Evolutionary conservation across 257 asterid genomes (phyloP), one percentile per base, ranked within the genome.

Genomic region (Scutellaria baicalensis): DNA sequence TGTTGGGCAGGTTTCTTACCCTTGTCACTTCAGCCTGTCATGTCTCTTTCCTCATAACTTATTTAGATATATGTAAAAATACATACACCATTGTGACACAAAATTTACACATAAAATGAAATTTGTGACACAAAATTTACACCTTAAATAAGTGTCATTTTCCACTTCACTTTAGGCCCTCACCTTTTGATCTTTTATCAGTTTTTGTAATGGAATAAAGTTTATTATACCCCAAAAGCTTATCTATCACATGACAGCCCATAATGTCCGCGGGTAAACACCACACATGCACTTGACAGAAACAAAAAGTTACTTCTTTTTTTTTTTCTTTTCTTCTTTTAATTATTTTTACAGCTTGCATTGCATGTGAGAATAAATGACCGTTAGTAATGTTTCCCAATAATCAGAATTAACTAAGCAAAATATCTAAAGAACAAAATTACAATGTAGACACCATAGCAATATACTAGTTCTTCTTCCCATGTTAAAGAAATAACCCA

Each of bases 201-300:
- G 21, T n/a, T 18, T 39, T 49, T 44, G 0, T 0, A 40, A 5
- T 16, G 56, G 70, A 73, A 69, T 59, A 76, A 72, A 73, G 71
- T 63, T n/a, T 56, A 54, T 17, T 39, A 73, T 18, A 40, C 63
- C 52, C 49, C 21, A 27, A 72, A 66, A 77, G 43, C 23, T 43
- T 39, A 23, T n/a, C n/a, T n/a, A n/a, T 61, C 70, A 74, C 77
- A 71, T 69, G 80, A 82, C 79, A 62, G 43, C 79, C 75, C 83
- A 77, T 71, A 64, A 79, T 79, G 72, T 54, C 71, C 75, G 64
- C 64, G 52, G 39, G 59, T 74, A 72, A 27, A 71, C 80, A 82
- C 63, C 76, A 64, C 88, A 83, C 85, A 80, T 75, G 81, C 83
- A 64, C 42, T 70, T 49, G 70, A 21, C 77, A 74, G 75, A 66